Evolutionary conservation across 805 yeast species (phyloP), one percentile per base, ranked within the genome.

Genomic region (Ogataea allantospora): DNA sequence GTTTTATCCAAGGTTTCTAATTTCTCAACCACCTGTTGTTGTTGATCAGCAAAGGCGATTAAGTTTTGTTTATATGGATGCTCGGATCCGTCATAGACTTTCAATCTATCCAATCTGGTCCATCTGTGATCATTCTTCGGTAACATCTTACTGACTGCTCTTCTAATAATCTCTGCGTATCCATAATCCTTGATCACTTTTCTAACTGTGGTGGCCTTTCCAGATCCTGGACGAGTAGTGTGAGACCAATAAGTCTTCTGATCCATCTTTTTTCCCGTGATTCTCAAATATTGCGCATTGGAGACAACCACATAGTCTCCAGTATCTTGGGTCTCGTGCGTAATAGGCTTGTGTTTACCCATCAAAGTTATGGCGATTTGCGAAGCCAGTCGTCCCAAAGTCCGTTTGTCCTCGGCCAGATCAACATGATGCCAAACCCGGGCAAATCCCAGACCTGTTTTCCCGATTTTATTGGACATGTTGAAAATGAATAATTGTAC

Each of bases 301-400:
- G 97, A 85, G 2, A 91, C 96, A 9, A 93, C 98, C 9, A 93
- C 97, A 57, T 89, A 93, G 63, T 93, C 99, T 10, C 99, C 99
- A 47, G 81, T 78, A 65, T 93, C 99, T 59, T 83, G 67, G 1
- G 83, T 73, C 19, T 77, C 78, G 54, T 88, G 87, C 48, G 66
- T 83, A 0, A 88, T 75, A 4, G 99, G 99, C 69, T 93, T 93
- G 67, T 93, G 97, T 62, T 93, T 93, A n/a, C 99, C 99, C 65
- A 86, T 88, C 27, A 93, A 71, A 0, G 93, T 80, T 20, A 79
- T 70, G 17, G 99, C 97, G 40, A 93, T 88, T 40, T 81, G 73
- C 1, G 95, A 72, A 4, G 99, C 98, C 40, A 93, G 63, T 58
- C 98, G 82, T 58, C 99, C 99, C 32, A 93, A 65, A 0, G 97